Evolutionary conservation across 345 rosid species (phyloP).

Genomic region (Citrus glauca): DNA sequence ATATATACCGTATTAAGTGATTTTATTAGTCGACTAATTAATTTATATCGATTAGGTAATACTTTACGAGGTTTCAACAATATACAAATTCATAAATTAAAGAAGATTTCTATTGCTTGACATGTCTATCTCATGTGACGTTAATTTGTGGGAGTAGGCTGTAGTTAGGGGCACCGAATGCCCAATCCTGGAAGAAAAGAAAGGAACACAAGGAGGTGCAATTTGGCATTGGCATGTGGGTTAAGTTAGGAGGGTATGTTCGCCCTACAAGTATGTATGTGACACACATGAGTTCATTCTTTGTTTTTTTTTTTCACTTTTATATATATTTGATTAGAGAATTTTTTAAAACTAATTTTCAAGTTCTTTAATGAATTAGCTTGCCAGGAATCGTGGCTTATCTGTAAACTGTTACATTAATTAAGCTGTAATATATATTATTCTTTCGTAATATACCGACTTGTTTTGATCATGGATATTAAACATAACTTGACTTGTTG

Average conservation of each 20-base stretch:
- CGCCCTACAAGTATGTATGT: background rate
- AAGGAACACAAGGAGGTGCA: background rate
- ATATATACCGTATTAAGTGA: too few species aligned
- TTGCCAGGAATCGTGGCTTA: background rate
- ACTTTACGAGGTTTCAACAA: background rate
- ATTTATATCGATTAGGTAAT: background rate
- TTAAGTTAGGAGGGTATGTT: background rate
- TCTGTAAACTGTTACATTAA: constrained; percentile 6
- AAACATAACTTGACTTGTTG: background rate
- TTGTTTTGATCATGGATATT: background rate
- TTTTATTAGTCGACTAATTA: too few species aligned
- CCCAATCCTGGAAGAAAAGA: background rate
- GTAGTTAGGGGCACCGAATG: background rate
- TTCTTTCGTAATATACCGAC: background rate
- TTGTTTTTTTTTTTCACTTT: background rate
- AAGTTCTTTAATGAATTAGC: background rate
- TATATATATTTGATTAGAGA: too few species aligned
- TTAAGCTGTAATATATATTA: background rate
- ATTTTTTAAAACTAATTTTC: background rate
- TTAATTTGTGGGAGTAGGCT: constrained; percentile 6
- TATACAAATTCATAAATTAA: too few species aligned
- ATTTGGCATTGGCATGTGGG: background rate
- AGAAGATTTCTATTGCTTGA: background rate
- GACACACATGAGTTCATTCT: background rate
- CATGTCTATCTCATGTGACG: background rate